These are phyloP conservation scores for Aureobasidium sp. DNA, from an alignment of 2,329 filamentous ascomycete genomes.

Conservation along the genomic window DNA sequence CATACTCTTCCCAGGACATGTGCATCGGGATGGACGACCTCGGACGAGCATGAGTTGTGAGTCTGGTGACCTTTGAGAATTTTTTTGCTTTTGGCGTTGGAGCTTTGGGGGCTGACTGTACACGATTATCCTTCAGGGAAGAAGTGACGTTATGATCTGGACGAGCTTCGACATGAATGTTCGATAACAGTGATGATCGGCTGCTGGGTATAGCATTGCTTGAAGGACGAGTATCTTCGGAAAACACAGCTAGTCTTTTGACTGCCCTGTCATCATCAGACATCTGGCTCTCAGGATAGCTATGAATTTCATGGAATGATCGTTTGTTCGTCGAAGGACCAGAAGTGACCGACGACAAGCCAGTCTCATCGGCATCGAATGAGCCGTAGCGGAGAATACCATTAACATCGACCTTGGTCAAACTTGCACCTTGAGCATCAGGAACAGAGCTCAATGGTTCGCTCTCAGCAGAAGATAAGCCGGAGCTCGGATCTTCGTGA, in stretches of 20 bases:
- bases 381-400: slow-evolving; percentile 16
- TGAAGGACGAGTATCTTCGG: not conserved
- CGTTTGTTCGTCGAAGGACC: slow-evolving; percentile 16
- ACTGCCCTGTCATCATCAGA: slow-evolving; percentile 8
- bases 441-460: slow-evolving; percentile 9
- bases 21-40: slow-evolving; percentile 72
- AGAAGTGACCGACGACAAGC: slow-evolving; percentile 19
- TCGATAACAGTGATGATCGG: not conserved
- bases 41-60: slow-evolving; percentile 23
- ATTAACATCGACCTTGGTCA: slow-evolving; percentile 17
- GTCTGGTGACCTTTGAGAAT: slow-evolving; percentile 10
- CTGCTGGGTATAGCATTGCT: not conserved
- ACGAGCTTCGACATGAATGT: not conserved
- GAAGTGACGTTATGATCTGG: not conserved
- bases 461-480: slow-evolving; percentile 14
- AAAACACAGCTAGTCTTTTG: slow-evolving; percentile 18
- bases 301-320: slow-evolving; percentile 15
- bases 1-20: slow-evolving; percentile 69
- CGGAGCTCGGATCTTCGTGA: slow-evolving; percentile 9
- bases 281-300: slow-evolving; percentile 12
- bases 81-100: slow-evolving; percentile 8
- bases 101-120: slow-evolving; percentile 5
- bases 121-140: not conserved
- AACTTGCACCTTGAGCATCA: not conserved
- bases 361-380: slow-evolving; percentile 18